phyloP scores from a whole-genome alignment of 192 early-diverging fungal species.

The Dissophora ornata region DNA sequence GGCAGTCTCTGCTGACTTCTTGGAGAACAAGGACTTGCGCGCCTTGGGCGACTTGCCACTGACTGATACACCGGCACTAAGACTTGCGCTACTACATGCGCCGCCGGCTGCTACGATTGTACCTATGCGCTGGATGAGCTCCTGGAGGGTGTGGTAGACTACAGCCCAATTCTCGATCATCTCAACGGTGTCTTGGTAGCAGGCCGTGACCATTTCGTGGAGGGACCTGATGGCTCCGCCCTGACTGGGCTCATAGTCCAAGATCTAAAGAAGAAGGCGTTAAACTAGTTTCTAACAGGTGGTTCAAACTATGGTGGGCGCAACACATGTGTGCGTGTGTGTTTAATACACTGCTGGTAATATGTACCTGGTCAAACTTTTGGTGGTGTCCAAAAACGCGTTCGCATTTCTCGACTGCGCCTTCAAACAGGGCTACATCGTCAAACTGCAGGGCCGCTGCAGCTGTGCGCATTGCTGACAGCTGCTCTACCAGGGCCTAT shows the following conservation, averaged over 20 bases:
- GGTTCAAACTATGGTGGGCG: too few relatives aligned
- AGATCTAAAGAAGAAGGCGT: too few relatives aligned
- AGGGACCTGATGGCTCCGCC: constrained; percentile 14
- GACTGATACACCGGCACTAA: too few relatives aligned
- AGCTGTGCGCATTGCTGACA: constrained; percentile 12
- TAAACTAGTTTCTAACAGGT: too few relatives aligned
- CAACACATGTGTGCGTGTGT: too few relatives aligned
- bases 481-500: constrained; percentile 22
- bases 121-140: constrained; percentile 17
- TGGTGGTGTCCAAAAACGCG: constrained; percentile 23
- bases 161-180: constrained; percentile 29
- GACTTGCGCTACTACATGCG: too few relatives aligned
- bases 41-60: constrained; percentile 14
- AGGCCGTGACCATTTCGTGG: not conserved
- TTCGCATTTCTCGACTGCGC: constrained; percentile 19
- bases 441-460: constrained; percentile 17
- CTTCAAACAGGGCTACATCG: not conserved
- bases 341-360: too few relatives aligned
- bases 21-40: constrained; percentile 10
- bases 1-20: not conserved
- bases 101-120: too few relatives aligned
- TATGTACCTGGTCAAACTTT: constrained; percentile 28
- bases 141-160: constrained; percentile 23
- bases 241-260: constrained; percentile 7
- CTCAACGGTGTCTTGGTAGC: constrained; percentile 17